Evolutionary conservation across 2,329 filamentous ascomycete genomes (phyloP), one percentile per base, ranked within the genome.

Genomic region (Sclerotinia trifoliorum): DNA sequence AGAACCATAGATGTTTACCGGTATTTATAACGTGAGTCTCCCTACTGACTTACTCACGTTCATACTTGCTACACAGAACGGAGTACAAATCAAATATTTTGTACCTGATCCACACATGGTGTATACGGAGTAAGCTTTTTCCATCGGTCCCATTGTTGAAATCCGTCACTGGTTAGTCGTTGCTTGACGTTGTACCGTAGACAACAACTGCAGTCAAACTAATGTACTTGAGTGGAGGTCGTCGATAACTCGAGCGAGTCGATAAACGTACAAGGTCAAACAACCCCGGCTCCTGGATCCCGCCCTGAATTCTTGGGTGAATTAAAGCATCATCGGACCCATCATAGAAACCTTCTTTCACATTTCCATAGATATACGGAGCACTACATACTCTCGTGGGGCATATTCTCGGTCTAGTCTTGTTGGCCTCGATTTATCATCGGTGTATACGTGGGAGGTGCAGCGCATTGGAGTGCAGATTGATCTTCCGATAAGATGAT

Each of bases 161-260:
- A 42, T 15, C 39, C 13, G 5, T 17, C 10, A 42, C 39, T 42
- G 39, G 11, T 42, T 42, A 42, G 6, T 35, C 35, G 35, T 35
- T 35, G 13, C 39, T 42, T 15, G 39, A 42, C 39, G 39, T 35
- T n/a, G 10, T 29, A 3, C 29, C 29, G 29, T 5, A 39, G 58
- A 62, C 29, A 42, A 13, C 24, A 24, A 49, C 26, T 49, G 26
- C 58, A 62, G 58, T 32, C 11, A 62, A 35, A n/a, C 54, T 49
- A 62, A 42, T 49, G 58, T 61, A 61, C 42, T 26, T 35, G 46
- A 61, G 46, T 46, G 39, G 24, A 61, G 60, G 42, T n/a, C 13
- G n/a, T 19, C 17, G 26, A 62, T 35, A 42, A 35, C 44, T 62
- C 60, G 60, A 51, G 44, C 60, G 26, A 32, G 42, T 49, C 42